Evolutionary conservation across 345 rosid species (phyloP).

Genomic region (Euphorbia lathyris): DNA sequence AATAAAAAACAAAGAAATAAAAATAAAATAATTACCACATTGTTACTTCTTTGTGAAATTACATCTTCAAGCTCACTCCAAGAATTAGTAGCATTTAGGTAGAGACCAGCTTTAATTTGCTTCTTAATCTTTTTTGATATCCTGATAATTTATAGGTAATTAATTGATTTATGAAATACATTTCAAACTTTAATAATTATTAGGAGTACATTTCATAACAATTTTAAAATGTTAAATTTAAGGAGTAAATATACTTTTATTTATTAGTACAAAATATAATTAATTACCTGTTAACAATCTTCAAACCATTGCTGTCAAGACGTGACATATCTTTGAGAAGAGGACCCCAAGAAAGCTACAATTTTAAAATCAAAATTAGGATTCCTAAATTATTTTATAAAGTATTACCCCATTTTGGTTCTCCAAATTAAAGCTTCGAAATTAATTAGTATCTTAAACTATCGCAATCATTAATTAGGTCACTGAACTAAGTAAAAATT

Average conservation of each 20-base stretch:
- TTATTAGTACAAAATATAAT: neutral
- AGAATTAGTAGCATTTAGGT: conserved; percentile 50
- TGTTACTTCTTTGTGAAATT: conserved; percentile 37
- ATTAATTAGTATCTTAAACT: no score
- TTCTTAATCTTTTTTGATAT: conserved; percentile 54
- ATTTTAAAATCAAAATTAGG: neutral
- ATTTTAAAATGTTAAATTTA: no score
- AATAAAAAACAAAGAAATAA: neutral
- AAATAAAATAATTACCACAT: conserved; percentile 44
- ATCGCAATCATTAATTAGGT: no score
- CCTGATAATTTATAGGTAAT: conserved; percentile 27
- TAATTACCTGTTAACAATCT: conserved; percentile 48
- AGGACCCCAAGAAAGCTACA: conserved; percentile 90
- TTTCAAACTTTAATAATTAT: no score
- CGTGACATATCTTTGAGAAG: conserved; percentile 69
- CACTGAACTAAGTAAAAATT: no score
- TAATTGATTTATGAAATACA: no score
- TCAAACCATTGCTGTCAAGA: conserved; percentile 52
- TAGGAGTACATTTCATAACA: no score
- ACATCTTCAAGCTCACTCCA: conserved; percentile 59
- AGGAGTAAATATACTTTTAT: no score
- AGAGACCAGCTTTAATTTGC: conserved; percentile 45
- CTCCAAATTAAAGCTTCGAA: no score
- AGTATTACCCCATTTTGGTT: no score
- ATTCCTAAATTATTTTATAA: neutral